Evolutionary conservation across 2,329 filamentous ascomycete genomes (phyloP).

Genomic region (Colletotrichum plurivorum): DNA sequence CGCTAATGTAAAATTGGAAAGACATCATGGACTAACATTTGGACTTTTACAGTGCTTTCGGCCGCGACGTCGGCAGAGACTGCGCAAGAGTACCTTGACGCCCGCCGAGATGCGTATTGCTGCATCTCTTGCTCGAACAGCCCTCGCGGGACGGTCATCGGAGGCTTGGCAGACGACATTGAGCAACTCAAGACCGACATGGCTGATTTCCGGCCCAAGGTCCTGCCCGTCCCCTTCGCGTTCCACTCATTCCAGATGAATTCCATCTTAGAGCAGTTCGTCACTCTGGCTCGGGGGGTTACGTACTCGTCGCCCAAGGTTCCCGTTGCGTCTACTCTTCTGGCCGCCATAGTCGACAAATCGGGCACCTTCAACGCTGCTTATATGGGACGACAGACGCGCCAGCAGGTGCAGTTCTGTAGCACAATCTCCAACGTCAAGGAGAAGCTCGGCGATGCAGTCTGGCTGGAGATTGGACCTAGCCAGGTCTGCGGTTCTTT

Average conservation of each 20-base stretch:
- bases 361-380: background rate
- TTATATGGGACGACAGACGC: background rate
- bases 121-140: slow-evolving; percentile 8
- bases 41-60: background rate
- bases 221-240: slow-evolving; percentile 53
- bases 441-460: slow-evolving; percentile 55
- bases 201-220: slow-evolving; percentile 48
- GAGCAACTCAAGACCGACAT: background rate
- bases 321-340: slow-evolving; percentile 14
- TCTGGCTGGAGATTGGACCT: slow-evolving; percentile 79
- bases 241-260: slow-evolving; percentile 56
- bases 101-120: too few relatives aligned
- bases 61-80: too few relatives aligned
- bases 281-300: slow-evolving; percentile 48
- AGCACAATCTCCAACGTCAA: slow-evolving; percentile 60
- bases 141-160: background rate
- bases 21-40: background rate
- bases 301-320: slow-evolving; percentile 17
- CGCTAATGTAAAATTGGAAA: background rate
- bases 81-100: too few relatives aligned
- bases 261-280: slow-evolving; percentile 63
- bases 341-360: background rate
- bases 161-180: background rate
- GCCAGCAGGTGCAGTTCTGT: background rate
- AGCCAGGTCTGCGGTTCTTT: slow-evolving; percentile 76